These are phyloP conservation scores for Pinus tabuliformis DNA, from an alignment of 75 land plant genomes.

Conservation along the genomic window DNA sequence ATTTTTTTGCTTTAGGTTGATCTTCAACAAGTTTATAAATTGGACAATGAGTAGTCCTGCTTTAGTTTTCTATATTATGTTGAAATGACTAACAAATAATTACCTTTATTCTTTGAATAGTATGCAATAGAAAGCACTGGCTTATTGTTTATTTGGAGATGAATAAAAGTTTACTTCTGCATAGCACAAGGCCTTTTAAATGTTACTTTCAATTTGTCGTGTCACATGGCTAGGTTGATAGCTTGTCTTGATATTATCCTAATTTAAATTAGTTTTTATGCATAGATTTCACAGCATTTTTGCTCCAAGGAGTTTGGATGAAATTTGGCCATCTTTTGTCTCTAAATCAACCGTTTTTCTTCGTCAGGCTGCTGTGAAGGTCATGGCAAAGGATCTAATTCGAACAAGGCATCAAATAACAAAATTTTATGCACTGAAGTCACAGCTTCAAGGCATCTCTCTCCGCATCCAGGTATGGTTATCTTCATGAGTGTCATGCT, in stretches of 20 bases:
- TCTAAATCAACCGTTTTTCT: constrained; percentile 2
- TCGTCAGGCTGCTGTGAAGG: constrained; percentile 89
- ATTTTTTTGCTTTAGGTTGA: no score
- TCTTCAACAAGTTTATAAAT: no score
- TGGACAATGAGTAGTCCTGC: background rate
- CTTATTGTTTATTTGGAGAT: no score
- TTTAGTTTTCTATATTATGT: background rate
- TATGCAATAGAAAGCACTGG: no score
- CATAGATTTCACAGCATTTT: background rate
- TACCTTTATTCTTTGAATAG: background rate
- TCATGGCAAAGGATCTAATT: constrained; percentile 98
- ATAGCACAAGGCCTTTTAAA: background rate
- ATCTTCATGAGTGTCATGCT: no score
- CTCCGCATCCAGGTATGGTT: constrained; percentile 82
- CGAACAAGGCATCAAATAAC: constrained; percentile 95
- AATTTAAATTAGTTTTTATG: background rate
- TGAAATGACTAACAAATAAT: background rate
- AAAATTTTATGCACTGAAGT: constrained; percentile 88
- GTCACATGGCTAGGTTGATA: background rate
- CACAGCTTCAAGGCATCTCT: constrained; percentile 92
- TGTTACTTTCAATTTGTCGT: constrained; percentile 4
- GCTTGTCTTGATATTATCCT: background rate
- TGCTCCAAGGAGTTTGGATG: background rate
- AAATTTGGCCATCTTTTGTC: background rate
- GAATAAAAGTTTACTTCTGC: no score